Evolutionary conservation across 1,284 basidiomycete species (phyloP).

Genomic region (Cryptococcus maquisensis): DNA sequence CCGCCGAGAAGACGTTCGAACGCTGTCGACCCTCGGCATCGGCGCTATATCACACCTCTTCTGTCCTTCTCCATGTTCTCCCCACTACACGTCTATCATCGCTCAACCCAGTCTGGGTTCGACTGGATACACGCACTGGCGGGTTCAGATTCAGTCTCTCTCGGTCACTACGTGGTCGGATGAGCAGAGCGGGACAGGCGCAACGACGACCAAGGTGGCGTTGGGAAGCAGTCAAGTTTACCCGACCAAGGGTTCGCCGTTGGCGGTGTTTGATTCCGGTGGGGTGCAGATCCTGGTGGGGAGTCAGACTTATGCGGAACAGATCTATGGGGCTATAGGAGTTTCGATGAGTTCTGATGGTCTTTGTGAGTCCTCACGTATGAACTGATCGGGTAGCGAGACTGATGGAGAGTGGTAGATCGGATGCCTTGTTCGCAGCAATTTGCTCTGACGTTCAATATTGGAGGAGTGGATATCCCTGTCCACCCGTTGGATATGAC

Average conservation of each 20-base stretch:
- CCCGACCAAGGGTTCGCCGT: constrained; percentile 21
- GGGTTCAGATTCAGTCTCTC: constrained; percentile 30
- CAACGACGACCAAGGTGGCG: constrained; percentile 18
- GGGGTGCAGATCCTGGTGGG: constrained; percentile 43
- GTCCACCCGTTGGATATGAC: constrained; percentile 48
- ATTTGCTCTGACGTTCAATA: constrained; percentile 39
- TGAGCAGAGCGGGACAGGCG: constrained; percentile 21
- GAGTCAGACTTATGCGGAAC: constrained; percentile 28
- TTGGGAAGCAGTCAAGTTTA: constrained; percentile 31
- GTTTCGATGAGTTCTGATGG: constrained; percentile 36
- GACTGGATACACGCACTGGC: constrained; percentile 43
- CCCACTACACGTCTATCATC: constrained; percentile 37
- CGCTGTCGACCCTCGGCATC: constrained; percentile 38
- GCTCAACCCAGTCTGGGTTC: constrained; percentile 36
- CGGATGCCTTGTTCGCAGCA: constrained; percentile 44
- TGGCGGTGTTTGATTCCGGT: constrained; percentile 47
- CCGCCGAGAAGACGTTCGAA: constrained; percentile 44
- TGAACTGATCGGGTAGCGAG: neutral
- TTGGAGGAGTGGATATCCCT: constrained; percentile 33
- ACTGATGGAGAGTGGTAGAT: constrained; percentile 23
- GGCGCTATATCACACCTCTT: constrained; percentile 27
- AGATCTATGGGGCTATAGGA: constrained; percentile 38
- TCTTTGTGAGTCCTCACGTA: constrained; percentile 24
- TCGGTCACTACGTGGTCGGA: constrained; percentile 27
- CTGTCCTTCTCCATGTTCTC: constrained; percentile 41